These are phyloP conservation scores for Blastomyces silverae DNA, from an alignment of 2,329 filamentous ascomycete species.

Conservation along the genomic window DNA sequence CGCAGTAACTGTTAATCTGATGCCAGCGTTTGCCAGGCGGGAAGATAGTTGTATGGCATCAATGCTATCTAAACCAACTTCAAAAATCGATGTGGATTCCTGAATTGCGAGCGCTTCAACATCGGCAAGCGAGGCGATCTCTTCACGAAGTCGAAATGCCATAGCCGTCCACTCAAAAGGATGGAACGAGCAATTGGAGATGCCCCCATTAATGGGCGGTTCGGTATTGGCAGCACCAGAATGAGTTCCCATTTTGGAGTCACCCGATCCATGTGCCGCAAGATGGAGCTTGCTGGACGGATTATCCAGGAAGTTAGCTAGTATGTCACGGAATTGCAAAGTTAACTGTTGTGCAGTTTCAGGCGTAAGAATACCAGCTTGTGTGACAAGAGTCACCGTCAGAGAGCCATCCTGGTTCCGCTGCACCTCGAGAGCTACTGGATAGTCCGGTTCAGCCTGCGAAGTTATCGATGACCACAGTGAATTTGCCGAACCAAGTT, in stretches of 20 bases:
- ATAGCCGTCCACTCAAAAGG: conserved; percentile 54
- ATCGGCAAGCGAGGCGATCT: conserved; percentile 58
- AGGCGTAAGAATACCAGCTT: conserved; percentile 40
- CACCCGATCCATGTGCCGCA: conserved; percentile 4
- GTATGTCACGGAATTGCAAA: conserved; percentile 36
- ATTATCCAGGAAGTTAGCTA: conserved; percentile 32
- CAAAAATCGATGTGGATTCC: conserved; percentile 61
- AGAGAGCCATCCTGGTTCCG: conserved; percentile 47
- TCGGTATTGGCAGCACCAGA: neutral
- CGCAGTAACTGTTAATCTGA: conserved; percentile 63
- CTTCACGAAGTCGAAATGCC: conserved; percentile 50
- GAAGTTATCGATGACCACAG: conserved; percentile 53
- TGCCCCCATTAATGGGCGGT: neutral
- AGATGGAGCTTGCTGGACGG: neutral
- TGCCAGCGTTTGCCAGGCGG: conserved; percentile 54
- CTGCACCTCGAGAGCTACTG: conserved; percentile 68
- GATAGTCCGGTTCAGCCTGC: conserved; percentile 56
- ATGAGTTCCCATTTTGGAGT: neutral
- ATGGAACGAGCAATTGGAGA: conserved; percentile 7
- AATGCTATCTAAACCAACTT: conserved; percentile 85
- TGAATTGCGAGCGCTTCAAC: conserved; percentile 48
- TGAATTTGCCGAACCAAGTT: conserved; percentile 24
- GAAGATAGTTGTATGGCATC: conserved; percentile 80
- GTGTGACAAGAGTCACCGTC: conserved; percentile 54
- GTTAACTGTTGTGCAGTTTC: conserved; percentile 38